These are phyloP conservation scores for Amyloporia xantha DNA, from an alignment of 768 basidiomycete species.

Conservation along the genomic window DNA sequence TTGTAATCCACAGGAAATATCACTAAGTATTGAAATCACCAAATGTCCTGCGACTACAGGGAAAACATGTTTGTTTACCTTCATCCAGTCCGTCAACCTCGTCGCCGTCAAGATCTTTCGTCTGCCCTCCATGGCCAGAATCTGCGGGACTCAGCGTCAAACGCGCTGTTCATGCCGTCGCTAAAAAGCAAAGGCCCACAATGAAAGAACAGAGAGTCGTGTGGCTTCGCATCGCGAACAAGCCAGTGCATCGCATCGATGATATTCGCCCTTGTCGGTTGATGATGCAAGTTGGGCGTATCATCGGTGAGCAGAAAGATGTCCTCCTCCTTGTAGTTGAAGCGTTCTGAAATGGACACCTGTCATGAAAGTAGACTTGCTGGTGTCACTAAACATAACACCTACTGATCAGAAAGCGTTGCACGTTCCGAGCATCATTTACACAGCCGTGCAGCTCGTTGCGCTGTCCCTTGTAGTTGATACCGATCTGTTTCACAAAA, in stretches of 20 bases:
- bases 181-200: too few relatives aligned
- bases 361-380: neutral
- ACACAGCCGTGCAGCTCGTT: constrained; percentile 47
- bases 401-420: constrained; percentile 39
- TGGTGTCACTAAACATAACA: constrained; percentile 1
- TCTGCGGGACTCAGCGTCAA: constrained; percentile 37
- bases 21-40: constrained; percentile 31
- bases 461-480: constrained; percentile 42
- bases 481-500: constrained; percentile 38
- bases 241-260: constrained; percentile 56
- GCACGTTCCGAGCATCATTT: constrained; percentile 52
- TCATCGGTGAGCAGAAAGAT: constrained; percentile 56
- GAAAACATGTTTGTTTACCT: constrained; percentile 11
- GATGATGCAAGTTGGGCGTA: constrained; percentile 33
- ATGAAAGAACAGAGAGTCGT: constrained; percentile 50
- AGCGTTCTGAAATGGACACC: constrained; percentile 26
- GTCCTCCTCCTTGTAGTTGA: constrained; percentile 43
- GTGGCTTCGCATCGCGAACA: constrained; percentile 44
- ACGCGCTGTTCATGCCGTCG: too few relatives aligned
- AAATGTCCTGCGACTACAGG: neutral
- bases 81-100: constrained; percentile 79
- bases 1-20: constrained; percentile 90
- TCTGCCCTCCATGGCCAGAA: constrained; percentile 93
- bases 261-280: constrained; percentile 50
- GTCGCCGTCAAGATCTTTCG: constrained; percentile 69